Evolutionary conservation across 2,329 filamentous ascomycete species (phyloP), one percentile per base, ranked within the genome.

Genomic region (Colletotrichum sp.): DNA sequence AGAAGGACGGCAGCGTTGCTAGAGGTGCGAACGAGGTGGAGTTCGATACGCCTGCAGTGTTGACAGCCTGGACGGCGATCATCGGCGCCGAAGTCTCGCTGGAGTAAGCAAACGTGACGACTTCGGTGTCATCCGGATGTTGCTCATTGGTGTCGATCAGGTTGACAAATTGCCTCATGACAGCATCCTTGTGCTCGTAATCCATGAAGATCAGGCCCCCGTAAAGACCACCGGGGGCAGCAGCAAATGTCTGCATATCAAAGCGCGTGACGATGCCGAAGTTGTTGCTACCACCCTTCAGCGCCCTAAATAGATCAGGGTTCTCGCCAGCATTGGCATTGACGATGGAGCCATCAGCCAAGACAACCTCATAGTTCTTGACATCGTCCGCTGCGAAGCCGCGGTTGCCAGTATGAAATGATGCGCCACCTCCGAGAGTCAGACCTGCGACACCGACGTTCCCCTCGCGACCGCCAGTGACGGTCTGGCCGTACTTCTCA

Each of bases 201-300:
- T n/a, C 27, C 57, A 61, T 61, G 57, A 61, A 61, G 3, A 57
- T 28, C 13, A 57, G 11, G 22, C 52, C 52, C 8, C 52, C 52
- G n/a, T 57, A 57, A 16, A 57, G 52, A 28, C 52, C 52, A 6
- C 52, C 52, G 1, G 52, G 52, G 15, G 52, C 52, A 1, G 52
- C 13, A 16, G 52, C 52, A 16, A 57, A 57, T 7, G 72, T 71
- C 16, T 44, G 72, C 72, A 66, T 55, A 52, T 84, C 81, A 68
- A 84, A 83, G 12, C 79, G 75, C 2, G 86, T 84, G 2, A 85
- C 82, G 72, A 86, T 82, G 39, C 87, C 87, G 63, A 88, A 87
- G 77, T 90, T 90, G 72, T 83, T 86, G 25, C 83, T 83, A 19
- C 89, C 88, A 8, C 88, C 89, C 72, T 87, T 87, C 2, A 89